phyloP scores from a whole-genome alignment of 2,329 filamentous ascomycete species.

The Fonsecaea multimorphosa region DNA sequence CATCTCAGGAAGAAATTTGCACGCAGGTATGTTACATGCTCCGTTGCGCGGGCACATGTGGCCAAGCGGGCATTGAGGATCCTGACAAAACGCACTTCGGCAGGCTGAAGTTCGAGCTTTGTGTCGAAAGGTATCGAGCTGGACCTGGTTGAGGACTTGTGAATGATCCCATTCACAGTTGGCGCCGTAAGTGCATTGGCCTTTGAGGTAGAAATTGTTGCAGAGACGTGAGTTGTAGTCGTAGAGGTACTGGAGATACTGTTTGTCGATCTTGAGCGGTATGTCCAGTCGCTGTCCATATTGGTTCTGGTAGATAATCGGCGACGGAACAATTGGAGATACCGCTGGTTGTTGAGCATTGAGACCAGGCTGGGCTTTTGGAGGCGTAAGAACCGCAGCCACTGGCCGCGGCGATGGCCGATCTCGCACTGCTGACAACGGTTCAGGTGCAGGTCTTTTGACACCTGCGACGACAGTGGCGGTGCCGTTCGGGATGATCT shows the following conservation, averaged over 20 bases:
- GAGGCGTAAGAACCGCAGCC: slow-evolving; percentile 34
- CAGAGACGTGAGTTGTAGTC: slow-evolving; percentile 67
- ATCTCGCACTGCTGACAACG: slow-evolving; percentile 17
- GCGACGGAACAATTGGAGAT: slow-evolving; percentile 45
- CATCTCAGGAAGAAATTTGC: slow-evolving; percentile 36
- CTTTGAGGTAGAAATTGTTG: slow-evolving; percentile 65
- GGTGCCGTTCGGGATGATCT: slow-evolving; percentile 37
- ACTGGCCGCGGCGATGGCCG: slow-evolving; percentile 13
- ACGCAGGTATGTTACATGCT: slow-evolving; percentile 25
- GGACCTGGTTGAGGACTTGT: slow-evolving; percentile 24
- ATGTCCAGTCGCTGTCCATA: slow-evolving; percentile 64
- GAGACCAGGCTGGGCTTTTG: slow-evolving; percentile 11
- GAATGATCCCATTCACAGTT: slow-evolving; percentile 35
- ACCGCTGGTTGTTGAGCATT: slow-evolving; percentile 28
- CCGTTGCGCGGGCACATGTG: slow-evolving; percentile 34
- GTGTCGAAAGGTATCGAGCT: slow-evolving; percentile 35
- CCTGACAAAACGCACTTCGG: slow-evolving; percentile 32
- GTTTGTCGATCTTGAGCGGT: slow-evolving; percentile 52
- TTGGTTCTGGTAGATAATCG: slow-evolving; percentile 45
- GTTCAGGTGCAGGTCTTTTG: slow-evolving; percentile 33
- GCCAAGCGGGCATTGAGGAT: slow-evolving; percentile 33
- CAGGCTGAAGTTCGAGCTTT: slow-evolving; percentile 37
- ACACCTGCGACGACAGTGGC: slow-evolving; percentile 19
- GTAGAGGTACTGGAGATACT: slow-evolving; percentile 52
- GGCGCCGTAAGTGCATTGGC: slow-evolving; percentile 55